These are phyloP conservation scores for Debaryomyces sp. DNA, from an alignment of 1,139 yeast genomes.

Conservation along the genomic window DNA sequence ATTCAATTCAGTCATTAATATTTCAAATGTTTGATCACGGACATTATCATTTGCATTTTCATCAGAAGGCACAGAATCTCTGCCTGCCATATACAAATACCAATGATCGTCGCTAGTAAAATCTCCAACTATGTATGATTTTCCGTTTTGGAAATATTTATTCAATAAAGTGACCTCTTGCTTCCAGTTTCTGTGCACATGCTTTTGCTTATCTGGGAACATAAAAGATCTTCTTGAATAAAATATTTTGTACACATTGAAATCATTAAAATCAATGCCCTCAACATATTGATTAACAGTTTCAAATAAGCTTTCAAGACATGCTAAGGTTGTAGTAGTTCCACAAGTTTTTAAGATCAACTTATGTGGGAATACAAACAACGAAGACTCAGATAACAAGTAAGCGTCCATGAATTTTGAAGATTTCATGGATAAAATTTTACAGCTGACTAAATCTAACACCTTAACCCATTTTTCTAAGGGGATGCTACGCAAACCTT, in stretches of 20 bases:
- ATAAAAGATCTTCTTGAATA: constrained; percentile 90
- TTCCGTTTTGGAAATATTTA: constrained; percentile 60
- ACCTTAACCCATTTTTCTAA: constrained; percentile 69
- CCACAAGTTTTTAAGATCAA: constrained; percentile 93
- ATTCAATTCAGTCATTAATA: constrained; percentile 86
- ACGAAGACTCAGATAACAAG: constrained; percentile 83
- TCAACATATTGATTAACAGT: constrained; percentile 35
- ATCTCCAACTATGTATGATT: constrained; percentile 81
- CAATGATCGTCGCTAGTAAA: constrained; percentile 78
- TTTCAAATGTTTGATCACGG: constrained; percentile 79
- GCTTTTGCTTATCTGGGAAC: constrained; percentile 86
- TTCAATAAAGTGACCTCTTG: constrained; percentile 75
- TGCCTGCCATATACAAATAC: constrained; percentile 78
- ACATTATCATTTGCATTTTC: constrained; percentile 8
- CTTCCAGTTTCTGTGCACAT: constrained; percentile 84
- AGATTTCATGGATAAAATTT: constrained; percentile 78
- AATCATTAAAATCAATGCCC: constrained; percentile 24
- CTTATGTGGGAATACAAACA: constrained; percentile 88
- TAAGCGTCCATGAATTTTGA: constrained; percentile 76
- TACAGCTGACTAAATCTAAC: constrained; percentile 84
- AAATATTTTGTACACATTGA: constrained; percentile 65
- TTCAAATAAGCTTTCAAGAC: constrained; percentile 66
- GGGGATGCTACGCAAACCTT: constrained; percentile 68
- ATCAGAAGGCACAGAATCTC: constrained; percentile 14
- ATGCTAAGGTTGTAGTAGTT: constrained; percentile 86